Base-by-base conservation (phyloP, 768 basidiomycete genomes). In the Kwoniella botswanensis region DNA sequence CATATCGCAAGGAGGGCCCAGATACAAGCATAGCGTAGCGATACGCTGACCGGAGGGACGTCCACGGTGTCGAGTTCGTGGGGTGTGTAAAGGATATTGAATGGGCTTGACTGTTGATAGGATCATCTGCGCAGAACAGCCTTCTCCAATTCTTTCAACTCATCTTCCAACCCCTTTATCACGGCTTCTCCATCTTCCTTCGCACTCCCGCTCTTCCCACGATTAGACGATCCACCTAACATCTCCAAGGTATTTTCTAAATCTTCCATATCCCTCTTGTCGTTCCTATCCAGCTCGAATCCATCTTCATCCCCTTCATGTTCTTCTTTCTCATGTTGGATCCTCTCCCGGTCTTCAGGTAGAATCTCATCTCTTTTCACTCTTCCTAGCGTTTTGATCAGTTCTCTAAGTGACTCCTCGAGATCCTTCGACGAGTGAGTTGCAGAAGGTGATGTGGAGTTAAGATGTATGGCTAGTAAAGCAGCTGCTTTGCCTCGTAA, bases 311-410 rank as follows among this genome's bases (percentile, higher is more conserved):
- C 73, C 21, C 63, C 67, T 50, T 59, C 76, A 55, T 78, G 82
- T 63, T 86, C 84, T 54, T 74, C 77, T 64, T 73, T 74, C 4
- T 90, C 91, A 82, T 96, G 94, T 63, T 86, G 87, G 76, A 92
- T 89, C 0, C 93, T 91, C 76, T 95, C 90, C 10, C 88, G 68
- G 84, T 96, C 93, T 24, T 86, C 86, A 2, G 92, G 92, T 15
- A 87, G 88, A 58, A 96, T 87, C 69, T 93, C 91, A 10, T 88
- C 86, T 74, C 93, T 89, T 7, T 87, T 88, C 42, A 96, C 84
- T 6, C 85, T 79, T 0, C 87, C 86, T 2, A 97, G 87, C n/a
- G 85, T 81, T 0, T 86, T 76, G 0, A 88, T 85, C 26, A 62
- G 95, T 88, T 85, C 85, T 46, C 88, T 85, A 1, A 88, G 85